Evolutionary conservation across 1,284 basidiomycete genomes (phyloP).

Genomic region (Malassezia sympodialis): DNA sequence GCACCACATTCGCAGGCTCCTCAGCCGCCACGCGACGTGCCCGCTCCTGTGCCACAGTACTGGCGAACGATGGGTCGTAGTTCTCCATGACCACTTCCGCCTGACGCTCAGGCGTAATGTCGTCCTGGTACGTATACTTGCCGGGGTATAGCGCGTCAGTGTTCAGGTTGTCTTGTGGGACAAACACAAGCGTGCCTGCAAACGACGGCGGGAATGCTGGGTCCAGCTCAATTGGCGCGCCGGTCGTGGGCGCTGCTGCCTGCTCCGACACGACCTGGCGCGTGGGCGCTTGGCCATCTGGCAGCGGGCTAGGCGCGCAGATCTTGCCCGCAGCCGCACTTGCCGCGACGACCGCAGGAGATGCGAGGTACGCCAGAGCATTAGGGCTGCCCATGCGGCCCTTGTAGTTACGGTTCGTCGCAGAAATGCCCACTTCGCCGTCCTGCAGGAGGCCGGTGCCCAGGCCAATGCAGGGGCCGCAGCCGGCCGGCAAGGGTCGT

Average conservation of each 20-base stretch:
- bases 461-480: conserved; percentile 94
- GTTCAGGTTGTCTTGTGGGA: conserved; percentile 93
- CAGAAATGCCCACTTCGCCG: conserved; percentile 88
- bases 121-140: conserved; percentile 99
- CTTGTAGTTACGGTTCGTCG: conserved; percentile 98
- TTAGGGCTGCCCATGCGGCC: conserved; percentile 94
- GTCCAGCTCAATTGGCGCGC: conserved; percentile 23
- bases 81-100: conserved; percentile 95
- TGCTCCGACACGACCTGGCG: conserved; percentile 23
- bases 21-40: conserved; percentile 7
- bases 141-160: conserved; percentile 98
- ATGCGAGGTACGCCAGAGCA: conserved; percentile 87
- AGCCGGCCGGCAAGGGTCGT: conserved; percentile 83
- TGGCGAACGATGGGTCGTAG: conserved; percentile 81
- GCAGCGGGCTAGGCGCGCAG: conserved; percentile 61
- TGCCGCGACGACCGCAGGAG: conserved; percentile 91
- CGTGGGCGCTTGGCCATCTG: conserved; percentile 28
- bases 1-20: conserved; percentile 56
- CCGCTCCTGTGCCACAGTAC: conserved; percentile 59
- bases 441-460: conserved; percentile 86
- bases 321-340: conserved; percentile 87
- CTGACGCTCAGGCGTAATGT: conserved; percentile 87
- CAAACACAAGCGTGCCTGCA: conserved; percentile 73
- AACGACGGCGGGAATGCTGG: conserved; percentile 65
- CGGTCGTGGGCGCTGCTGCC: conserved; percentile 29